These are phyloP conservation scores for Xylariaceae sp. DNA, from an alignment of 2,329 filamentous ascomycete genomes.

Conservation along the genomic window DNA sequence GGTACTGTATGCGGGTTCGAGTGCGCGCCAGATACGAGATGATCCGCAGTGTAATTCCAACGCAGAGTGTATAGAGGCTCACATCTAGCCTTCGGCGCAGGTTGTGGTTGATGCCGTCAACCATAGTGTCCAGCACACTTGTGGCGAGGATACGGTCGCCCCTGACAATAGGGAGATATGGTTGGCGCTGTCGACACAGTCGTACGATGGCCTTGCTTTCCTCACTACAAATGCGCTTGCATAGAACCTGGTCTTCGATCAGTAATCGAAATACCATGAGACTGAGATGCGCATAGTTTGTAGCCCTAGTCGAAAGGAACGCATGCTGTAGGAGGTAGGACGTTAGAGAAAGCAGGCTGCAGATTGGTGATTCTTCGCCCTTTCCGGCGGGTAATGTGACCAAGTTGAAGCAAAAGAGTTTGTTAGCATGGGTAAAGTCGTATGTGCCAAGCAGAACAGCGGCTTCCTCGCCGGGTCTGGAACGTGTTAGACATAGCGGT, in stretches of 20 bases:
- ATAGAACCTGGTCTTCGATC: slow-evolving; percentile 76
- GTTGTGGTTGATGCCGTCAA: slow-evolving; percentile 93
- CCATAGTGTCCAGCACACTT: slow-evolving; percentile 75
- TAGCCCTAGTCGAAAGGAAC: slow-evolving; percentile 71
- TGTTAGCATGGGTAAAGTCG: slow-evolving; percentile 91
- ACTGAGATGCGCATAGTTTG: slow-evolving; percentile 78
- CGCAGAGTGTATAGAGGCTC: slow-evolving; percentile 72
- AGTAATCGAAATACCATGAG: slow-evolving; percentile 81
- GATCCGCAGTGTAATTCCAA: slow-evolving; percentile 76
- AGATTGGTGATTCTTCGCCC: slow-evolving; percentile 67
- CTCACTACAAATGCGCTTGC: slow-evolving; percentile 78
- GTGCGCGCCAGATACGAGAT: slow-evolving; percentile 79
- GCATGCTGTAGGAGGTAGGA: slow-evolving; percentile 95
- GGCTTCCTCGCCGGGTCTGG: slow-evolving; percentile 71
- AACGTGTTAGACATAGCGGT: slow-evolving; percentile 22
- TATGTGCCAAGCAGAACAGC: slow-evolving; percentile 80
- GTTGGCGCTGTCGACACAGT: slow-evolving; percentile 82
- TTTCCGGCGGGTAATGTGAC: slow-evolving; percentile 61
- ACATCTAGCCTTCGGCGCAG: slow-evolving; percentile 79
- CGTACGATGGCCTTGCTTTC: slow-evolving; percentile 70
- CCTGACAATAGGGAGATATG: slow-evolving; percentile 70
- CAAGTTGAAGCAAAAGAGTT: slow-evolving; percentile 76
- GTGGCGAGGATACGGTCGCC: slow-evolving; percentile 69
- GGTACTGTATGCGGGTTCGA: slow-evolving; percentile 75
- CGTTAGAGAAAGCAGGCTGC: slow-evolving; percentile 76